Conservation (phyloP, 2,329 filamentous ascomycete species). For the Diplodia sapinea region DNA sequence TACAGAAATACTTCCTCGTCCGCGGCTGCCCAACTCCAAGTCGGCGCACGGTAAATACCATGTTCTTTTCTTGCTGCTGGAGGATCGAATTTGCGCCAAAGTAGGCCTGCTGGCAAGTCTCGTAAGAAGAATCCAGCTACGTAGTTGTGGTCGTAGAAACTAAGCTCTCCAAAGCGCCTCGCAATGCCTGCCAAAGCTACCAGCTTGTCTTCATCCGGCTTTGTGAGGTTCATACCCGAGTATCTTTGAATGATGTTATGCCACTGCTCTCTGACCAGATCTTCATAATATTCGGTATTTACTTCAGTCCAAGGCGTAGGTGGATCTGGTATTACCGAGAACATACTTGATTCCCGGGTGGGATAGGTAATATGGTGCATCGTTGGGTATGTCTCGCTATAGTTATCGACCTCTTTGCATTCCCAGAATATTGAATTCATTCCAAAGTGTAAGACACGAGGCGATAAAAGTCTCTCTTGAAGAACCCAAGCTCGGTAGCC, state of each 20-base stretch:
- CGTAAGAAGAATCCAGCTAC: background rate
- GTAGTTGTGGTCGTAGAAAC: background rate
- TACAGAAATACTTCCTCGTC: background rate
- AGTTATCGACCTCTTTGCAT: background rate
- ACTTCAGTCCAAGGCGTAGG: rapidly evolving
- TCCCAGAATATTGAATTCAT: background rate
- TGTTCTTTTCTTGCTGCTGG: background rate
- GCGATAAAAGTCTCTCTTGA: background rate
- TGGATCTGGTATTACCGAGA: background rate
- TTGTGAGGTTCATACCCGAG: background rate
- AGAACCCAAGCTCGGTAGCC: background rate
- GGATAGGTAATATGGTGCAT: background rate
- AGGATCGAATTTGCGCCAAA: background rate
- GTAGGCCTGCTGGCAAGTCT: background rate
- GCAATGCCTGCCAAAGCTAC: background rate
- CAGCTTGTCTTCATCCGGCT: background rate
- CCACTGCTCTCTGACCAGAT: rapidly evolving
- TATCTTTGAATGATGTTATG: rapidly evolving
- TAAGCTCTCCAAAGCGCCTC: background rate
- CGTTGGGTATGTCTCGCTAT: background rate
- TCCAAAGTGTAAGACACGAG: background rate
- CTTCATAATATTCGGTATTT: background rate
- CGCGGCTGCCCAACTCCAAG: background rate
- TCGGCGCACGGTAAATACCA: background rate
- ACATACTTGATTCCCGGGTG: background rate